phyloP scores from a whole-genome alignment of 768 basidiomycete genomes.

The Hericium coralloides region DNA sequence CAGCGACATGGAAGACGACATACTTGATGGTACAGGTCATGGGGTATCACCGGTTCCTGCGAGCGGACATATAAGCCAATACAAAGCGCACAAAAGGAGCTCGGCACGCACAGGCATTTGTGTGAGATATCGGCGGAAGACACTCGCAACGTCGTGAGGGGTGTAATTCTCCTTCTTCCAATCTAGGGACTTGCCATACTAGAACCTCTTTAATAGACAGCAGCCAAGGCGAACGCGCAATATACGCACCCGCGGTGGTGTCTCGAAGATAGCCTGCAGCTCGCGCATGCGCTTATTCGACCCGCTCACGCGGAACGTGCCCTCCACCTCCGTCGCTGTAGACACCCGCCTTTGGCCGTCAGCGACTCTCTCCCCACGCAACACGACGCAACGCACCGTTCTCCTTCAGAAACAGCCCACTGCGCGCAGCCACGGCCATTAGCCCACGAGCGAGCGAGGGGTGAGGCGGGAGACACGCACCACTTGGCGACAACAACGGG shows the following conservation, averaged over 20 bases:
- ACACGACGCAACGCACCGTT: constrained; percentile 45
- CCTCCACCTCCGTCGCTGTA: constrained; percentile 79
- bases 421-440: constrained; percentile 20
- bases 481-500: constrained; percentile 98
- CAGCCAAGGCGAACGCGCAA: not conserved
- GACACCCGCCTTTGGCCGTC: not conserved
- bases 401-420: constrained; percentile 92
- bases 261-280: constrained; percentile 84
- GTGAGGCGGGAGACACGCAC: constrained; percentile 33
- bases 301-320: constrained; percentile 94
- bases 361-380: not conserved
- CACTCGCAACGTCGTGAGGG: constrained; percentile 95
- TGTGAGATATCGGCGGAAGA: constrained; percentile 91
- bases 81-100: not conserved
- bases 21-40: constrained; percentile 81
- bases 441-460: constrained; percentile 10
- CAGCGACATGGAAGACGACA: constrained; percentile 25
- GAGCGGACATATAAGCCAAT: constrained; percentile 3
- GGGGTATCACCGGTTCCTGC: constrained; percentile 93
- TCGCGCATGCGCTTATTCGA: constrained; percentile 94
- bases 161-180: constrained; percentile 84
- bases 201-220: not conserved
- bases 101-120: constrained; percentile 79
- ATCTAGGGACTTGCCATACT: constrained; percentile 93
- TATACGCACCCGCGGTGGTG: constrained; percentile 65